These are phyloP conservation scores for Aureobasidium namibiae DNA, from an alignment of 2,329 filamentous ascomycete genomes.

Conservation along the genomic window DNA sequence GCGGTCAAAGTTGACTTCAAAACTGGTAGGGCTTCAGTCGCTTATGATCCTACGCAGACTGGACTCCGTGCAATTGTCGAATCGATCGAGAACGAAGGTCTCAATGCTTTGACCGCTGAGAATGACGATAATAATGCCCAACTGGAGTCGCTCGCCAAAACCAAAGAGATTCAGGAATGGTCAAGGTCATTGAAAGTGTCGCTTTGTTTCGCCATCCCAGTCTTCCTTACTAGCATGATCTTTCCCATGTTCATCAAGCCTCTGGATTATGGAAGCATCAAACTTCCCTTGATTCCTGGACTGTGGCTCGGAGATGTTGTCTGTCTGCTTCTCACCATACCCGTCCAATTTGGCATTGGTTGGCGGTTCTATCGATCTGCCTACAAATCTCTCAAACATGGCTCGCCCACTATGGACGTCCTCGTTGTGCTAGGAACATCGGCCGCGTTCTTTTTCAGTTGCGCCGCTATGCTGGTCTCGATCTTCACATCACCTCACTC, in stretches of 20 bases:
- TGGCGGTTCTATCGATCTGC: slow-evolving; percentile 88
- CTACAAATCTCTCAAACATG: slow-evolving; percentile 86
- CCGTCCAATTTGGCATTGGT: slow-evolving; percentile 93
- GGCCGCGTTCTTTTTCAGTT: slow-evolving; percentile 91
- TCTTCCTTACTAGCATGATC: slow-evolving; percentile 88
- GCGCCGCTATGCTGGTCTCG: slow-evolving; percentile 78
- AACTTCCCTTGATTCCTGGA: slow-evolving; percentile 58
- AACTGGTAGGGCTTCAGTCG: slow-evolving; percentile 66
- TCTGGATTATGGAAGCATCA: slow-evolving; percentile 66
- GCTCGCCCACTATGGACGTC: slow-evolving; percentile 94
- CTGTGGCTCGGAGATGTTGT: slow-evolving; percentile 83
- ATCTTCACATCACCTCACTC: slow-evolving; percentile 66
- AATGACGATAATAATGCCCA: slow-evolving; percentile 95
- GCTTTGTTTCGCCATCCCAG: slow-evolving; percentile 73
- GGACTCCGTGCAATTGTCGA: slow-evolving; percentile 80
- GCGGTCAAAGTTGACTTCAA: slow-evolving; percentile 65
- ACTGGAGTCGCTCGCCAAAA: slow-evolving; percentile 90
- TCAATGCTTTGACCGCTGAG: slow-evolving; percentile 83
- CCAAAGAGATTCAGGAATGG: slow-evolving; percentile 93
- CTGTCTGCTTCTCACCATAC: slow-evolving; percentile 76
- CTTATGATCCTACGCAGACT: slow-evolving; percentile 61
- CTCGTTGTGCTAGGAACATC: slow-evolving; percentile 90
- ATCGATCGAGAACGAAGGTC: slow-evolving; percentile 69
- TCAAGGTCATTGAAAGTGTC: slow-evolving; percentile 70
- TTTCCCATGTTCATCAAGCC: slow-evolving; percentile 74